A percentile compares a stretch with the other conserved stretches of the same genome.
Evolutionary conservation across 1,139 yeast genomes (phyloP).

Genomic region (Debaryomyces fabryi): DNA sequence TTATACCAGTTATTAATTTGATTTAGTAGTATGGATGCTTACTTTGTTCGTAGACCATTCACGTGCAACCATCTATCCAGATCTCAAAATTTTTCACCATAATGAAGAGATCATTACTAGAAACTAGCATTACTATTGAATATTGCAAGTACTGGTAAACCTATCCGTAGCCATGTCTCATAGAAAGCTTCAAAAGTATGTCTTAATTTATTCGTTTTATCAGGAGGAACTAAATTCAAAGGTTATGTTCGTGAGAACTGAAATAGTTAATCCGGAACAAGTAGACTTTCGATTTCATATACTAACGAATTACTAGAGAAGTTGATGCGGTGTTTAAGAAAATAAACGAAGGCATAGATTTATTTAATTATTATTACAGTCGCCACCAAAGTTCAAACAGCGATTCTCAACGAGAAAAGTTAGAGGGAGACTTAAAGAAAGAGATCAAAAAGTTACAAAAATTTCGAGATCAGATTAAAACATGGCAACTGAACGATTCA

Average conservation of each 20-base stretch:
- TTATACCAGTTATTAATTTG: background rate
- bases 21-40: background rate
- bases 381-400: constrained; percentile 54
- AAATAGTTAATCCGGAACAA: background rate
- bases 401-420: constrained; percentile 92
- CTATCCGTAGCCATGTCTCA: constrained; percentile 32
- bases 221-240: background rate
- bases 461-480: constrained; percentile 91
- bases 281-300: background rate
- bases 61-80: constrained; percentile 6
- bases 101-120: constrained; percentile 4
- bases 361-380: constrained; percentile 58
- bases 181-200: constrained; percentile 53
- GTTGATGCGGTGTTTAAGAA: constrained; percentile 95
- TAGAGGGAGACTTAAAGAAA: constrained; percentile 90
- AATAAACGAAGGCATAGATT: constrained; percentile 89
- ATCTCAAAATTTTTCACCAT: constrained; percentile 7
- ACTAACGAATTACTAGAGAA: constrained; percentile 48
- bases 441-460: constrained; percentile 95
- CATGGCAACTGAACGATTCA: constrained; percentile 66
- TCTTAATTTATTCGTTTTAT: constrained; percentile 8
- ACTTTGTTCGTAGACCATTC: background rate
- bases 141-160: background rate
- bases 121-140: constrained; percentile 1
- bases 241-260: background rate